Percentiles rank a stretch among this genome's conserved stretches.
Evolutionary conservation across 257 asterid species (phyloP).

Genomic region (Craterostigma plantagineum): DNA sequence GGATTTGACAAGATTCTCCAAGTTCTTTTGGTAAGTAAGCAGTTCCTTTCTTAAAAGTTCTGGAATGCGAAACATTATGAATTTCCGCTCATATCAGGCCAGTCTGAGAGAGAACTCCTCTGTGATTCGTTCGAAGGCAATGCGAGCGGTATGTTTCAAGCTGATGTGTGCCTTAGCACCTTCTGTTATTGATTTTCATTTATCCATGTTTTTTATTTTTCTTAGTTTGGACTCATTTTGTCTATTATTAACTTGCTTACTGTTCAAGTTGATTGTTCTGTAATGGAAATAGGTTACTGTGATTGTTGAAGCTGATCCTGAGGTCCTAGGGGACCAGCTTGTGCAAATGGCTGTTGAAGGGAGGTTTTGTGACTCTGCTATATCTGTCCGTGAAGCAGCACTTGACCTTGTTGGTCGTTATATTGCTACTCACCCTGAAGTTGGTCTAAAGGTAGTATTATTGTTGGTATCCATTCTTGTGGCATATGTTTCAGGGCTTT

Average conservation of each 20-base stretch:
- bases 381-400: constrained; percentile 97
- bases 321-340: constrained; percentile 75
- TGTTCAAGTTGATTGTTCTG: constrained; percentile 7
- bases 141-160: constrained; percentile 73
- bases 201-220: constrained; percentile 3
- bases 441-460: constrained; percentile 80
- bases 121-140: constrained; percentile 88
- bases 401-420: constrained; percentile 98
- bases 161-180: not conserved
- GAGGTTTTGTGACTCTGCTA: constrained; percentile 94
- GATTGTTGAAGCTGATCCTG: constrained; percentile 98
- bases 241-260: not conserved
- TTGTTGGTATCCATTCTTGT: constrained; percentile 10
- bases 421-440: constrained; percentile 97
- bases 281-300: constrained; percentile 64
- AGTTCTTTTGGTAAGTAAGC: constrained; percentile 73
- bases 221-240: constrained; percentile 5
- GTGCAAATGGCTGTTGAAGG: constrained; percentile 95
- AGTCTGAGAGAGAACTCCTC: constrained; percentile 91
- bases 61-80: constrained; percentile 6
- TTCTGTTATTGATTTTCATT: constrained; percentile 6
- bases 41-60: constrained; percentile 10
- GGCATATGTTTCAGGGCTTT: constrained; percentile 11
- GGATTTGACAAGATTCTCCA: constrained; percentile 96
- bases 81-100: constrained; percentile 39